phyloP scores from a whole-genome alignment of 192 early-diverging fungal genomes.

The Mortierella alpina region DNA sequence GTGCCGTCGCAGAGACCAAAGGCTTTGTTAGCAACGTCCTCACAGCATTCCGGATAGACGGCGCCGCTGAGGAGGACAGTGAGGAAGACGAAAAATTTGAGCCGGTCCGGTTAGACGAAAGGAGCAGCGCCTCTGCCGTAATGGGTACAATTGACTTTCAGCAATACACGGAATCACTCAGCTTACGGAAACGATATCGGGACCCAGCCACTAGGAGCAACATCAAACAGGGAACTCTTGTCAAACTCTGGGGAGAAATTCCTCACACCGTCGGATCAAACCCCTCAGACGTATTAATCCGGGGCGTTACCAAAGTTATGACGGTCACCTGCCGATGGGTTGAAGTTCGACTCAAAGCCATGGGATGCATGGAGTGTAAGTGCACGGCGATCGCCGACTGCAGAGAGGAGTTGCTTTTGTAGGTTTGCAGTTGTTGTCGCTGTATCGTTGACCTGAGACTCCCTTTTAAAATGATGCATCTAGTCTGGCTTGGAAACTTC shows the following conservation, averaged over 20 bases:
- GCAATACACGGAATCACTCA: constrained; percentile 30
- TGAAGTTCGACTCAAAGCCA: constrained; percentile 44
- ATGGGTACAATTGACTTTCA: constrained; percentile 38
- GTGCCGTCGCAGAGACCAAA: constrained; percentile 31
- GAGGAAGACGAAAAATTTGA: constrained; percentile 24
- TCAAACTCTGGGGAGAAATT: constrained; percentile 40
- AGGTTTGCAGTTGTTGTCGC: too few relatives aligned
- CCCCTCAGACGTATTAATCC: constrained; percentile 25
- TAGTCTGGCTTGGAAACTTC: constrained; percentile 51
- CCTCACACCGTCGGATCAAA: constrained; percentile 13
- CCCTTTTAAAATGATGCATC: too few relatives aligned
- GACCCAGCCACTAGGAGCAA: constrained; percentile 22
- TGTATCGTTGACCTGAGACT: too few relatives aligned
- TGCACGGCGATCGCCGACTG: background rate
- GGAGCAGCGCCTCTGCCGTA: constrained; percentile 24
- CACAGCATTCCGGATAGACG: constrained; percentile 38
- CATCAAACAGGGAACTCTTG: constrained; percentile 33
- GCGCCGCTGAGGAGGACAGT: constrained; percentile 1
- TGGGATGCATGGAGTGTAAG: constrained; percentile 50
- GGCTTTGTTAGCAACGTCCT: constrained; percentile 39
- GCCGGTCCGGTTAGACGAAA: constrained; percentile 43
- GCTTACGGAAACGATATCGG: constrained; percentile 22
- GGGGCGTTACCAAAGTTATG: constrained; percentile 49
- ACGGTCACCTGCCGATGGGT: constrained; percentile 47
- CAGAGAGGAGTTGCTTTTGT: too few relatives aligned